Evolutionary conservation across 495 filamentous ascomycete genomes (phyloP).

Genomic region (Penicillium turbatum): DNA sequence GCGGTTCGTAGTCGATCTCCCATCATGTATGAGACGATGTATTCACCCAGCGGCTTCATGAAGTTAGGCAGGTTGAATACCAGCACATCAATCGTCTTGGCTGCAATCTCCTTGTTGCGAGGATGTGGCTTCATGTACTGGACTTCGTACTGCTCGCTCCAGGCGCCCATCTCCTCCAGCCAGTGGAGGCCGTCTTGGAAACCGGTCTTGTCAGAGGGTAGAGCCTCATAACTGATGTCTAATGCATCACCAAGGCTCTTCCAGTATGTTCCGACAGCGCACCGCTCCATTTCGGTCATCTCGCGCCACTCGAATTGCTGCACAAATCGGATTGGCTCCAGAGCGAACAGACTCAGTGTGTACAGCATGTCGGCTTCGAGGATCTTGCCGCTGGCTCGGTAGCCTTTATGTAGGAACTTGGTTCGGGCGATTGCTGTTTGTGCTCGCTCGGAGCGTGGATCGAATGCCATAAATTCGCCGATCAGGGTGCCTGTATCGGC

Average conservation of each 20-base stretch:
- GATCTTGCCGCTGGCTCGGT: conserved; percentile 55
- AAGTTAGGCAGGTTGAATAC: conserved; percentile 49
- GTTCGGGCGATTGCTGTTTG: conserved; percentile 56
- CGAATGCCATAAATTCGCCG: conserved; percentile 46
- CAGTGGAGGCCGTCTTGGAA: conserved; percentile 61
- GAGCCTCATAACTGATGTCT: conserved; percentile 47
- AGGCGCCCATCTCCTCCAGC: conserved; percentile 52
- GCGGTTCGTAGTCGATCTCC: conserved; percentile 55
- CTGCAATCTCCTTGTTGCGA: conserved; percentile 49
- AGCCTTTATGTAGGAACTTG: conserved; percentile 60
- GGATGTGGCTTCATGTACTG: conserved; percentile 53
- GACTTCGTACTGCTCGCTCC: conserved; percentile 53
- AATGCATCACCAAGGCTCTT: conserved; percentile 59
- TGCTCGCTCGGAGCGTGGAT: conserved; percentile 48
- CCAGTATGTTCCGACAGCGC: conserved; percentile 60
- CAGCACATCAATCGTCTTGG: conserved; percentile 54
- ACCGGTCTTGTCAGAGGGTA: conserved; percentile 31
- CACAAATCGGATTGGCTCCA: conserved; percentile 53
- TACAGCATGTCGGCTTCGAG: conserved; percentile 61
- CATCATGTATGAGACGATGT: conserved; percentile 53
- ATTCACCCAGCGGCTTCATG: conserved; percentile 42
- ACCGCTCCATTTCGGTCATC: conserved; percentile 57
- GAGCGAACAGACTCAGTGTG: conserved; percentile 57
- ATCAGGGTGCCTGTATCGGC: conserved; percentile 59
- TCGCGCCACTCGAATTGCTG: conserved; percentile 57